A percentile compares a stretch with the other conserved stretches of the same genome.
phyloP scores from a whole-genome alignment of 768 basidiomycete species.

The Hericium rajendrae region DNA sequence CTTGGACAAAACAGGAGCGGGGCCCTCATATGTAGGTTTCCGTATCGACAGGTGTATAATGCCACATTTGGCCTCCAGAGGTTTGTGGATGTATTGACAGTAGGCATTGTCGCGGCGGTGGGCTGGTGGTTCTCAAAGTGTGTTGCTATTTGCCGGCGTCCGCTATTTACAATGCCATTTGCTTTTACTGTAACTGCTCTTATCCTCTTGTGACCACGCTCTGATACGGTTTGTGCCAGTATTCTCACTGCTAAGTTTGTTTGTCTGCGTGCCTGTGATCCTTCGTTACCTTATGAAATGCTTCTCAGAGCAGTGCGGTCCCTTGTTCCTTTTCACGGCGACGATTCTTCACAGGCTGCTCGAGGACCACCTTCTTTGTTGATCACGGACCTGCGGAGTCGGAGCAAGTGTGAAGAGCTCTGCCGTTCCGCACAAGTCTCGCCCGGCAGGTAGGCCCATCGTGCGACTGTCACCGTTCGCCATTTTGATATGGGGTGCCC shows the following conservation, averaged over 20 bases:
- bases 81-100: slow-evolving; percentile 10
- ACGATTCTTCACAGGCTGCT: neutral
- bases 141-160: neutral
- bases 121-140: neutral
- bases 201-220: neutral
- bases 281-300: neutral
- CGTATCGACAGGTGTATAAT: neutral
- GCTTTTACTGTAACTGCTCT: neutral
- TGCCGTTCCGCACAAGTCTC: too few relatives aligned
- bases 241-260: neutral
- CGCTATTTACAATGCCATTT: neutral
- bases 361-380: too few relatives aligned
- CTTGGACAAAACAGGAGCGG: neutral
- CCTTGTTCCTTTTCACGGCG: neutral
- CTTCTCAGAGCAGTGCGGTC: neutral
- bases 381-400: too few relatives aligned
- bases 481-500: neutral
- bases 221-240: neutral
- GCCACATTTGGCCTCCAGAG: neutral
- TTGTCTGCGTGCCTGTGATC: neutral
- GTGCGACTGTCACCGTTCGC: neutral
- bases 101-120: neutral
- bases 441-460: too few relatives aligned
- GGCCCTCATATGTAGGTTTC: too few relatives aligned
- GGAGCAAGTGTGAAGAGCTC: too few relatives aligned